These are phyloP conservation scores for Discostella stelligeroides DNA, from an alignment of 108 stramenopile species.

Conservation along the genomic window DNA sequence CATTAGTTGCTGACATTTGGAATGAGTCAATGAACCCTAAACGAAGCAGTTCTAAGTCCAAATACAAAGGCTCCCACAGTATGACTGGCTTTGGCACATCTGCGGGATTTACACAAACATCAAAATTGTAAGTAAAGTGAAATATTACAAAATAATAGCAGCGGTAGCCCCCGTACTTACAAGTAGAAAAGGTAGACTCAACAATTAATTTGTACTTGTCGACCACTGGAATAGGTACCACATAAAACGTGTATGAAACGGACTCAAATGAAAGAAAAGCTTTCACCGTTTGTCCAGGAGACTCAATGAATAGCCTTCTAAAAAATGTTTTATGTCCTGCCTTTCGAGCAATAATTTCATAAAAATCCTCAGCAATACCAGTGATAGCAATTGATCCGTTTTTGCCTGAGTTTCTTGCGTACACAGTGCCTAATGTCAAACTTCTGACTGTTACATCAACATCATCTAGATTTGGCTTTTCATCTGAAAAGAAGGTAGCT, in stretches of 20 bases:
- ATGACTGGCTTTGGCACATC: conserved; percentile 33
- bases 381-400: conserved; percentile 27
- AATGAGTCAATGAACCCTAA: conserved; percentile 17
- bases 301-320: conserved; percentile 16
- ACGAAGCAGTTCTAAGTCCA: conserved; percentile 18
- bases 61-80: conserved; percentile 25
- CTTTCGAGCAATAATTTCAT: conserved; percentile 37
- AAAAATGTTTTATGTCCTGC: conserved; percentile 22
- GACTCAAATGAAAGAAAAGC: conserved; percentile 33
- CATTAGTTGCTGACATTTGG: conserved; percentile 30
- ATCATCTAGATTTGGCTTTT: conserved; percentile 34
- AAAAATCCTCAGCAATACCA: conserved; percentile 31
- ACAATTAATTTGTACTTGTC: conserved; percentile 41
- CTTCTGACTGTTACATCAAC: conserved; percentile 29
- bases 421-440: conserved; percentile 11
- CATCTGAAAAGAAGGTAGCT: conserved; percentile 37
- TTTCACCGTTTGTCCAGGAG: conserved; percentile 16
- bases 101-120: background rate
- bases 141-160: background rate
- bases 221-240: conserved; percentile 20
- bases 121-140: background rate
- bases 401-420: conserved; percentile 16
- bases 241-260: conserved; percentile 32
- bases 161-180: conserved; percentile 3
- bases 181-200: conserved; percentile 36